phyloP scores from a whole-genome alignment of 2,329 filamentous ascomycete species.

The Magnaporthiopsis rhizophila region DNA sequence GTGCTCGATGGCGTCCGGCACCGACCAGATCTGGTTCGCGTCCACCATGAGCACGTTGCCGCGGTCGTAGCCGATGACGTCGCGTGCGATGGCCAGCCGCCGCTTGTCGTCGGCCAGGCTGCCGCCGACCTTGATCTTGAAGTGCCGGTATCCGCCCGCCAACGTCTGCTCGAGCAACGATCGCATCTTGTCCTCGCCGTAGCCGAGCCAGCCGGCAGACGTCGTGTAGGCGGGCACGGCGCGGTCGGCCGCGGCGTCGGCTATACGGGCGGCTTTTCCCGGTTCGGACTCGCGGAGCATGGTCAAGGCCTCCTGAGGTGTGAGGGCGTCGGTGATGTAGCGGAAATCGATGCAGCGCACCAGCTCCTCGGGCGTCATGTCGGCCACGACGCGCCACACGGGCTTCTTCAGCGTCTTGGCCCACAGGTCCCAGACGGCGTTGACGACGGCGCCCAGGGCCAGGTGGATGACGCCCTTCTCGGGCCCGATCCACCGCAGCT shows the following conservation, averaged over 20 bases:
- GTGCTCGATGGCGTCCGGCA: constrained; percentile 80
- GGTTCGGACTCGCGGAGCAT: constrained; percentile 58
- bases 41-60: constrained; percentile 88
- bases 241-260: constrained; percentile 62
- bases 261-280: constrained; percentile 62
- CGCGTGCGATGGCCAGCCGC: constrained; percentile 64
- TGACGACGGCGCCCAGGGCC: constrained; percentile 79
- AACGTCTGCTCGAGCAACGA: constrained; percentile 65
- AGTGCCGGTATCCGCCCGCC: constrained; percentile 69
- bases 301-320: constrained; percentile 69
- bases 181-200: constrained; percentile 82
- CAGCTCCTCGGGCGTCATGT: constrained; percentile 83
- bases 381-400: constrained; percentile 82
- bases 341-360: constrained; percentile 87
- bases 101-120: constrained; percentile 63
- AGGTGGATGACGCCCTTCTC: constrained; percentile 94
- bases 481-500: constrained; percentile 88
- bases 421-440: constrained; percentile 95
- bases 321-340: constrained; percentile 91
- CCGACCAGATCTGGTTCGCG: constrained; percentile 88
- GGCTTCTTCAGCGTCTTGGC: constrained; percentile 79
- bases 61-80: constrained; percentile 64
- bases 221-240: constrained; percentile 91
- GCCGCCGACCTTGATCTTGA: constrained; percentile 84
- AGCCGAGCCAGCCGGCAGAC: constrained; percentile 85